A percentile compares a stretch with the other conserved stretches of the same genome.
phyloP scores from a whole-genome alignment of 2,329 filamentous ascomycete species.

The Domatiomyces catenatus region DNA sequence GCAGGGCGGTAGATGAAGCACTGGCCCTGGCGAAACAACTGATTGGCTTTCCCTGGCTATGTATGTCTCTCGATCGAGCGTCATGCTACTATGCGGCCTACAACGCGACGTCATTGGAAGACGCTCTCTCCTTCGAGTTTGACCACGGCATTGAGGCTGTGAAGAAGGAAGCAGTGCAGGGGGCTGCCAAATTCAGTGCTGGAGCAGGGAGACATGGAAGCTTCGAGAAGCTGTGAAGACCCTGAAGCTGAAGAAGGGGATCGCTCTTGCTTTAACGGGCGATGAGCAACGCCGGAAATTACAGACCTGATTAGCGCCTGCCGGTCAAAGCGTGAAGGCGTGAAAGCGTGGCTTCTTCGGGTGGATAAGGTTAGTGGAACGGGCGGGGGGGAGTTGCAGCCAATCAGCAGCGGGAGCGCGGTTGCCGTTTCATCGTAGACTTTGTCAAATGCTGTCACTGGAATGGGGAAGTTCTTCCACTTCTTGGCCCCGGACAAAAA shows the following conservation, averaged over 20 bases:
- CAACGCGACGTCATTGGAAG: constrained; percentile 33
- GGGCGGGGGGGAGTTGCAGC: background rate
- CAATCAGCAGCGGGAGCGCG: background rate
- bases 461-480: background rate
- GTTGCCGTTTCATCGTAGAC: background rate
- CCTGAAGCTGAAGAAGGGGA: no score
- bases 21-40: constrained; percentile 33
- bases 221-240: constrained; percentile 12
- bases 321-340: no score
- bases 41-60: constrained; percentile 36
- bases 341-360: background rate
- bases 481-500: background rate
- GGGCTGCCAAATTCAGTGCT: constrained; percentile 27
- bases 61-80: constrained; percentile 36
- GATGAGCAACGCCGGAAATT: background rate
- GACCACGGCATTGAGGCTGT: constrained; percentile 30
- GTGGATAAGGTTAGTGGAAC: background rate
- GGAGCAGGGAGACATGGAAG: constrained; percentile 27
- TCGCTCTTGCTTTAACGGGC: background rate
- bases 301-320: no score
- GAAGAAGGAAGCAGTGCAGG: constrained; percentile 28
- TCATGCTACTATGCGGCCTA: constrained; percentile 38
- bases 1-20: constrained; percentile 36
- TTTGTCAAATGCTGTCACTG: background rate
- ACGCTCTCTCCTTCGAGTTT: constrained; percentile 37